Conservation (phyloP, 176 grass and related monocot species). For the Coix lacrymajobi region DNA sequence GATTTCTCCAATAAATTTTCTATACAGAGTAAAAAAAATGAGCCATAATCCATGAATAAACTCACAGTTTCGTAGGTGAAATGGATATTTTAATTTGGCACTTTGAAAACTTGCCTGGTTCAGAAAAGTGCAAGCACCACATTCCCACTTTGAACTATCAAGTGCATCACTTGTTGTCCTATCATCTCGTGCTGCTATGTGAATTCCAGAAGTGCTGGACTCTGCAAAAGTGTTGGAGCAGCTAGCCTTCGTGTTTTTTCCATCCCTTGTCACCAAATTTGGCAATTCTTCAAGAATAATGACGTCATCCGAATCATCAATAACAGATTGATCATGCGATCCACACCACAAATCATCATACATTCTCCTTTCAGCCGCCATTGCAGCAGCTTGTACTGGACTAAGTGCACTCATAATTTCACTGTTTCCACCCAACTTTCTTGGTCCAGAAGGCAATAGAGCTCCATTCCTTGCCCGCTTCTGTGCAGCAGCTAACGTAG, state of each 20-base stretch:
- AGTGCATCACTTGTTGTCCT: conserved; percentile 8
- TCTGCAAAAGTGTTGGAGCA: conserved; percentile 3
- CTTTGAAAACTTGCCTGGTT: conserved; percentile 60
- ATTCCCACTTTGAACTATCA: conserved; percentile 61
- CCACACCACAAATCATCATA: conserved; percentile 96
- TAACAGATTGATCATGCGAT: conserved; percentile 43
- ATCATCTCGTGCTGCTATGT: conserved; percentile 7
- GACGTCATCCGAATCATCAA: conserved; percentile 39
- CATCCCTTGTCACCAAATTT: conserved; percentile 17
- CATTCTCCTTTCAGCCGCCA: conserved; percentile 93
- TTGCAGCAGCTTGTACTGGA: conserved; percentile 95
- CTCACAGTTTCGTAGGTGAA: not conserved
- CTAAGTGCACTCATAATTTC: conserved; percentile 83
- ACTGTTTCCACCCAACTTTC: conserved; percentile 72
- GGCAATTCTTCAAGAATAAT: conserved; percentile 29
- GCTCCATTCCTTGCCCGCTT: conserved; percentile 72
- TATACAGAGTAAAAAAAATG: not conserved
- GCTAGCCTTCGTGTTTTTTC: not conserved
- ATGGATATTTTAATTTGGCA: not conserved
- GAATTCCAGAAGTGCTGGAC: conserved; percentile 9
- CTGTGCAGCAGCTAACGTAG: conserved; percentile 62
- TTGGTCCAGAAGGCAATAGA: conserved; percentile 74
- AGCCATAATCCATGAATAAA: not conserved
- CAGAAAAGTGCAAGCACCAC: conserved; percentile 75
- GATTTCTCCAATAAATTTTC: not conserved